phyloP scores from a whole-genome alignment of 73 alveolate genomes.

The Tetrahymena elliotti region DNA sequence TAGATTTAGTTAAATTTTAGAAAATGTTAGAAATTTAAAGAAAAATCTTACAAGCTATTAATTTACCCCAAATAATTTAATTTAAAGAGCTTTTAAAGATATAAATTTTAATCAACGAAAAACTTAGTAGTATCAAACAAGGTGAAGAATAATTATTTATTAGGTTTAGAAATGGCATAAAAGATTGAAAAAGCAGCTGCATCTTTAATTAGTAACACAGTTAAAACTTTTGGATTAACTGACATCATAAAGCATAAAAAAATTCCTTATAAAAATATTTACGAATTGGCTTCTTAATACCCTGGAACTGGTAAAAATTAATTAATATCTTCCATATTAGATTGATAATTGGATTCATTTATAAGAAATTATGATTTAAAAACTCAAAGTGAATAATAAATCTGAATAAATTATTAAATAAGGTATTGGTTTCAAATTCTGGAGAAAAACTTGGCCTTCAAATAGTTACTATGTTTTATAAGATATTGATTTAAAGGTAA shows the following conservation, averaged over 20 bases:
- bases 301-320: slow-evolving; percentile 4
- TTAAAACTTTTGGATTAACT: slow-evolving; percentile 10
- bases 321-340: neutral
- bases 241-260: slow-evolving; percentile 7
- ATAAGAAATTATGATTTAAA: neutral
- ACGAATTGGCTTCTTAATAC: slow-evolving; percentile 24
- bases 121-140: neutral
- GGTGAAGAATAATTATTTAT: neutral
- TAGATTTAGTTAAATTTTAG: neutral
- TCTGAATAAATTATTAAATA: neutral
- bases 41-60: neutral
- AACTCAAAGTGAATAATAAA: neutral
- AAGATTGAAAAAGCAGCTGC: slow-evolving; percentile 30
- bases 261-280: slow-evolving; percentile 15
- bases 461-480: slow-evolving; percentile 5
- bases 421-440: slow-evolving; percentile 38
- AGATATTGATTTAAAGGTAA: slow-evolving; percentile 28
- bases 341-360: neutral
- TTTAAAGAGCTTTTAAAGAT: neutral
- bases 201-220: slow-evolving; percentile 18
- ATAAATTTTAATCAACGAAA: neutral
- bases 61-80: neutral
- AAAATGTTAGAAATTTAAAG: neutral
- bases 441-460: slow-evolving; percentile 49
- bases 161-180: neutral